Evolutionary conservation across 202 grass and related monocot species (phyloP).

Genomic region (Carex arenaria): DNA sequence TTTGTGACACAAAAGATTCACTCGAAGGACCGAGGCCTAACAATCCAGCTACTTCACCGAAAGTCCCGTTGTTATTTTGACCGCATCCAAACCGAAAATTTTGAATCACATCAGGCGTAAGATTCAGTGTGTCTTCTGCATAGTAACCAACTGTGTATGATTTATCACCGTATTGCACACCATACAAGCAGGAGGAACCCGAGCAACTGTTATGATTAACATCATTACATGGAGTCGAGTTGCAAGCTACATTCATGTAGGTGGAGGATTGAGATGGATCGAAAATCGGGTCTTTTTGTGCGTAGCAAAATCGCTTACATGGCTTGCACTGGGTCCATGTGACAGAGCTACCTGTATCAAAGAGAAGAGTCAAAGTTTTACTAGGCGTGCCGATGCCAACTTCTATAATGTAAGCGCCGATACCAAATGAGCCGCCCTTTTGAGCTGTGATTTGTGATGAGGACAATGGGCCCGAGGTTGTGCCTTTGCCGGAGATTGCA

Average conservation of each 20-base stretch:
- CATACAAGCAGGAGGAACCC: constrained; percentile 19
- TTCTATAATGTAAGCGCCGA: constrained; percentile 50
- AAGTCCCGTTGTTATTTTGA: not conserved
- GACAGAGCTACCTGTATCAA: constrained; percentile 84
- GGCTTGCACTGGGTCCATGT: constrained; percentile 83
- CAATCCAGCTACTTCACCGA: not conserved
- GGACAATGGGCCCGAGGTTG: not conserved
- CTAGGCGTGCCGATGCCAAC: constrained; percentile 60
- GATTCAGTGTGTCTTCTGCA: constrained; percentile 13
- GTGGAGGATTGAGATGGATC: constrained; percentile 56
- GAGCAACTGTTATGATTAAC: constrained; percentile 11
- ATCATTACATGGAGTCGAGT: constrained; percentile 1
- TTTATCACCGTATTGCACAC: constrained; percentile 15
- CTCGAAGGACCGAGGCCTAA: constrained; percentile 8
- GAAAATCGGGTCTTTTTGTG: constrained; percentile 46
- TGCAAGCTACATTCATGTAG: constrained; percentile 41
- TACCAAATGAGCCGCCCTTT: constrained; percentile 27
- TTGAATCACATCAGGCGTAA: not conserved
- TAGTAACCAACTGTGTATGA: constrained; percentile 13
- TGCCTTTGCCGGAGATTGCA: not conserved
- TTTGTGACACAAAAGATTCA: constrained; percentile 26
- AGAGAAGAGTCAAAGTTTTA: constrained; percentile 34
- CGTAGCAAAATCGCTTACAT: constrained; percentile 47
- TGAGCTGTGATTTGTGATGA: constrained; percentile 31
- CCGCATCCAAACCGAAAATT: constrained; percentile 31